A percentile compares a stretch with the other conserved stretches of the same genome.
Evolutionary conservation across 116 monocot genomes (phyloP).

Genomic region (Zostera marina): DNA sequence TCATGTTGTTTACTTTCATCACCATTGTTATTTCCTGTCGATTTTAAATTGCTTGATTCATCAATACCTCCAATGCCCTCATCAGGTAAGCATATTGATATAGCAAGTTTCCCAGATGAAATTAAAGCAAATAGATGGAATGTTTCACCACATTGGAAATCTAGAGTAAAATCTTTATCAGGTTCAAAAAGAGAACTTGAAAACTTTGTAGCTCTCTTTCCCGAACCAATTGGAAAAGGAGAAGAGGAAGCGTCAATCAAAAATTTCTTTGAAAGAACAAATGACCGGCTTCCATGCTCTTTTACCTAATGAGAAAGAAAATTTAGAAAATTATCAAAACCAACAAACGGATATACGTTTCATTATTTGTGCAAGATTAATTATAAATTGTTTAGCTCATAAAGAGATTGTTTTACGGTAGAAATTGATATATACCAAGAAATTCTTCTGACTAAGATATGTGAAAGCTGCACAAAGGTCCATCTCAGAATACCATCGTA

Average conservation of each 20-base stretch:
- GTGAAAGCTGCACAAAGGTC: constrained; percentile 65
- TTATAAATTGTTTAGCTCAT: no score
- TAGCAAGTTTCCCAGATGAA: constrained; percentile 38
- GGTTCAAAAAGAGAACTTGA: constrained; percentile 40
- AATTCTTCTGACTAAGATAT: constrained; percentile 62
- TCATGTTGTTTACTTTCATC: constrained; percentile 41
- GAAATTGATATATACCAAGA: constrained; percentile 35
- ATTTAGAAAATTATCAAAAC: background rate
- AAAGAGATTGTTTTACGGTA: background rate
- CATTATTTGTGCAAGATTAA: background rate
- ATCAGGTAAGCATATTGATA: constrained; percentile 54
- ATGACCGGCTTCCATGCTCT: constrained; percentile 46
- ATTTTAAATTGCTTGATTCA: constrained; percentile 20
- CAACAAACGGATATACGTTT: background rate
- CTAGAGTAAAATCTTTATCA: constrained; percentile 32
- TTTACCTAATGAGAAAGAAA: constrained; percentile 27
- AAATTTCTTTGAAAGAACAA: constrained; percentile 60
- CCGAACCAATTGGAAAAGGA: constrained; percentile 76
- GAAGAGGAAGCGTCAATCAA: constrained; percentile 49
- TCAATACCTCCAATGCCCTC: constrained; percentile 77
- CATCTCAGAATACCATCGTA: constrained; percentile 44
- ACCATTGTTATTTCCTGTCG: constrained; percentile 10
- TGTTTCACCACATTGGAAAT: constrained; percentile 80
- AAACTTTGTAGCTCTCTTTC: constrained; percentile 53
- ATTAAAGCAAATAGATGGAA: constrained; percentile 72